These are phyloP conservation scores for Penicillium canariense DNA, from an alignment of 495 filamentous ascomycete genomes.

Conservation along the genomic window DNA sequence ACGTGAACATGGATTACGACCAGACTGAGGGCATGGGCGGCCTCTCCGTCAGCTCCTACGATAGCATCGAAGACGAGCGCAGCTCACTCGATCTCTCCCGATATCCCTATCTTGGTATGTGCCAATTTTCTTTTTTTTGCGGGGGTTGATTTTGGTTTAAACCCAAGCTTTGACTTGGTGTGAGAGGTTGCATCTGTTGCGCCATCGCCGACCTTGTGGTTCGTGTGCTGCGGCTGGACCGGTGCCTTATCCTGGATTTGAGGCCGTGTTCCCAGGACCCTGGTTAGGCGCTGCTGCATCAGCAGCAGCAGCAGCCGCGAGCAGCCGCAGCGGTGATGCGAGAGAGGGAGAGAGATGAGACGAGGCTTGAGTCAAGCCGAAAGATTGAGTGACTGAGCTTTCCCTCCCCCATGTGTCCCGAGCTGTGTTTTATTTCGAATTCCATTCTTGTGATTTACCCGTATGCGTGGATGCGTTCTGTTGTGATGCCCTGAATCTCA, in stretches of 20 bases:
- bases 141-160: background rate
- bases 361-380: background rate
- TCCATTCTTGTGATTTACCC: background rate
- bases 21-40: constrained; percentile 49
- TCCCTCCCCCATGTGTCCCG: background rate
- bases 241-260: no score
- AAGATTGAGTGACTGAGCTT: background rate
- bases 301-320: background rate
- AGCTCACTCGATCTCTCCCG: constrained; percentile 42
- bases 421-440: background rate
- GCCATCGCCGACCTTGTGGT: constrained; percentile 35
- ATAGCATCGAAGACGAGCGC: constrained; percentile 48
- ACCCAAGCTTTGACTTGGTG: constrained; percentile 21
- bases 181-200: constrained; percentile 39
- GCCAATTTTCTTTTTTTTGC: constrained; percentile 10
- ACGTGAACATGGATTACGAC: constrained; percentile 46
- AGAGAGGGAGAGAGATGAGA: background rate
- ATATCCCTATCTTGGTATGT: constrained; percentile 48
- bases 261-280: background rate
- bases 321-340: background rate
- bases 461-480: constrained; percentile 1
- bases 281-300: background rate
- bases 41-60: constrained; percentile 50
- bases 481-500: background rate
- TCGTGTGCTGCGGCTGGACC: constrained; percentile 20